Percentiles rank a stretch among this genome's conserved stretches.
These are phyloP conservation scores for Ophiostoma sp. DNA, from an alignment of 2,329 filamentous ascomycete species.

Conservation along the genomic window DNA sequence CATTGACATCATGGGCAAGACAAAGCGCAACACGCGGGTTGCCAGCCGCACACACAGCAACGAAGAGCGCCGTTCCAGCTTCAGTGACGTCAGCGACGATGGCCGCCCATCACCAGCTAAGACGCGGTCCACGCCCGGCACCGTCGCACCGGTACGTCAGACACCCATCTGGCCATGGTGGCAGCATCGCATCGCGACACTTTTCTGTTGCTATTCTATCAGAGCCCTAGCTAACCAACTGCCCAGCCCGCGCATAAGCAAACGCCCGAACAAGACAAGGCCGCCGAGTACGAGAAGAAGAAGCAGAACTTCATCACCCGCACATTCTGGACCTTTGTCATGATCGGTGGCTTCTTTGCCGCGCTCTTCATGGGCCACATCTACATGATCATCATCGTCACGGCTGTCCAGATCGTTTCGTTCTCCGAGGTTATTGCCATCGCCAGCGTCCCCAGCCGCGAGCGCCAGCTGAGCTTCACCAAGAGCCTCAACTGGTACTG, in stretches of 20 bases:
- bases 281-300: constrained; percentile 89
- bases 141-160: constrained; percentile 25
- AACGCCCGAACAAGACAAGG: constrained; percentile 38
- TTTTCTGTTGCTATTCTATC: neutral
- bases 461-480: constrained; percentile 84
- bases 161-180: no score
- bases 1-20: constrained; percentile 30
- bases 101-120: constrained; percentile 26
- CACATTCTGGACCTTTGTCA: constrained; percentile 96
- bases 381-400: constrained; percentile 91
- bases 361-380: constrained; percentile 94
- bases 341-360: constrained; percentile 89
- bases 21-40: constrained; percentile 51
- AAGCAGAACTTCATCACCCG: constrained; percentile 96
- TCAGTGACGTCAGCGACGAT: constrained; percentile 51
- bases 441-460: constrained; percentile 85
- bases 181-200: neutral
- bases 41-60: constrained; percentile 48
- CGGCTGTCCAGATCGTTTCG: constrained; percentile 88
- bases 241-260: constrained; percentile 32
- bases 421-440: constrained; percentile 99
- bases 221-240: neutral
- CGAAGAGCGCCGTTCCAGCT: constrained; percentile 58
- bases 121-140: constrained; percentile 30
- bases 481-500: constrained; percentile 99